Base-by-base conservation (phyloP, 768 basidiomycete genomes). In the Mycena floridula region DNA sequence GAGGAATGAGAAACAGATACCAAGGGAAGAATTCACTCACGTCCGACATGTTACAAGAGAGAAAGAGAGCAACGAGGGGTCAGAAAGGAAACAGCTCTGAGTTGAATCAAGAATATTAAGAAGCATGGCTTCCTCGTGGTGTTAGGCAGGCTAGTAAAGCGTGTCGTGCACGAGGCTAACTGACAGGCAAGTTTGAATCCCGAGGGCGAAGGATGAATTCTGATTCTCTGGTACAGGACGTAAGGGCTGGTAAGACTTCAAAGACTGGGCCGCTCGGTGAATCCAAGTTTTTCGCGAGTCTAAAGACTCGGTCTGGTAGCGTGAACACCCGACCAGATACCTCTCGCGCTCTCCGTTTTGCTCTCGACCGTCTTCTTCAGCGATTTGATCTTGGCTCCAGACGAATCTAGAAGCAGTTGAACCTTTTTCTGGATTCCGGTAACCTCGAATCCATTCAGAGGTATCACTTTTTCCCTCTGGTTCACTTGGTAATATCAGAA, bases 301-400 rank as follows among this genome's bases (percentile, higher is more conserved):
- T 60, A 78, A 47, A 77, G 64, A 9, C 54, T 44, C 15, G 85
- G 82, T 45, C 82, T 76, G 54, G 81, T 77, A 51, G 85, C 85
- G 54, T 94, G 91, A 50, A 93, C 64, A 16, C 90, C 89, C 59
- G 84, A 87, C 90, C 89, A 93, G 51, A 93, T 88, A 43, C 91
- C 91, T 60, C 91, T 81, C 8, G 87, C 73, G 15, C 88, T 76
- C 66, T 89, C 86, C 40, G 84, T 81, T 23, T 76, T 78, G 57
- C 85, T 89, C 69, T 88, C 81, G 23, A 95, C 84, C 15, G 76
- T 71, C 47, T 79, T 76, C 60, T 91, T 90, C 56, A 93, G 66
- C 12, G 82, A 72, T 59, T 81, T 82, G 46, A 94, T 91, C 64
- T 89, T 88, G 37, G 83, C 79, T 20, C 92, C 92, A 5, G 89